These are phyloP conservation scores for Podila minutissima DNA, from an alignment of 192 early-diverging fungal species.

Conservation along the genomic window DNA sequence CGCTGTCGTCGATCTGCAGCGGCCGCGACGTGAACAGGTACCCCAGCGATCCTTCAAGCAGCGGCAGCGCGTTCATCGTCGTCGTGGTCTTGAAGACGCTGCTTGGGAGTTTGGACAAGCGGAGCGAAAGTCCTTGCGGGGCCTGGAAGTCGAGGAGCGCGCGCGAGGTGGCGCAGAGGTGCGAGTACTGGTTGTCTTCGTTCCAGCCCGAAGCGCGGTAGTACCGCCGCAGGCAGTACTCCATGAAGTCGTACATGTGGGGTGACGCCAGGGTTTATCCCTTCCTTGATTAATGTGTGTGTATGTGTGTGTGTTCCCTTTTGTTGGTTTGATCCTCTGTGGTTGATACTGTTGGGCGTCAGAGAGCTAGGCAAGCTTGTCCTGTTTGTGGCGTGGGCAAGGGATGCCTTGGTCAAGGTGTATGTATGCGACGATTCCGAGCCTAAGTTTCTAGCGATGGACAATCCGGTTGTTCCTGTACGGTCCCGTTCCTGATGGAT, in stretches of 20 bases:
- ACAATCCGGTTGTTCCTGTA: too few relatives aligned
- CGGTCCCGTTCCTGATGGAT: background rate
- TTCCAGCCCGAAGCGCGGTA: constrained; percentile 81
- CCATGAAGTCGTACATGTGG: constrained; percentile 82
- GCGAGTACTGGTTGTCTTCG: constrained; percentile 84
- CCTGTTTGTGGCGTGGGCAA: too few relatives aligned
- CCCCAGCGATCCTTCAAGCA: constrained; percentile 73
- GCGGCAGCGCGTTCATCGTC: constrained; percentile 68
- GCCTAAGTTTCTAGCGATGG: too few relatives aligned
- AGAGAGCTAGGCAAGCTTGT: too few relatives aligned
- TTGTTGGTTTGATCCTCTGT: too few relatives aligned
- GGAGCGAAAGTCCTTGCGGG: constrained; percentile 76
- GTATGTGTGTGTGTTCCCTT: background rate
- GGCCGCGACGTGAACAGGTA: constrained; percentile 84
- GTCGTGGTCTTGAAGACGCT: constrained; percentile 82
- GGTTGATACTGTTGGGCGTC: too few relatives aligned
- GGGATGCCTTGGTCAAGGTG: too few relatives aligned
- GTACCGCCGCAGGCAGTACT: constrained; percentile 82
- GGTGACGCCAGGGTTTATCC: constrained; percentile 37
- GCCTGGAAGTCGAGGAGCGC: constrained; percentile 86
- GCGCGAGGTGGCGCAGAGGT: constrained; percentile 76
- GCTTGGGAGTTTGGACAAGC: constrained; percentile 80
- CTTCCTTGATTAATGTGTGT: background rate
- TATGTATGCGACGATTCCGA: too few relatives aligned
- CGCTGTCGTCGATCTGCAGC: constrained; percentile 66